Base-by-base conservation (phyloP, 768 basidiomycete species). In the Leucocoprinus leucothites region DNA sequence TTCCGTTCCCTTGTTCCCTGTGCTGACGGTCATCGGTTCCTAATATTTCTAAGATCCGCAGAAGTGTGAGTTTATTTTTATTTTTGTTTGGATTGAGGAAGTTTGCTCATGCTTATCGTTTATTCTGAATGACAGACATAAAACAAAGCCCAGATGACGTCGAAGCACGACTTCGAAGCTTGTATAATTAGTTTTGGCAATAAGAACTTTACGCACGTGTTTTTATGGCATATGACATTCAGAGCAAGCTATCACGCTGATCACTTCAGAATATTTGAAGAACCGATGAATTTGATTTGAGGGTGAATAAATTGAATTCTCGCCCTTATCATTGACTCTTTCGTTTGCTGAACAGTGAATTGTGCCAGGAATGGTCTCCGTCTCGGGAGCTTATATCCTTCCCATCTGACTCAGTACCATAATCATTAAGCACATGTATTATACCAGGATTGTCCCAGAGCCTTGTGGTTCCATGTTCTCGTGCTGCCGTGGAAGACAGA, bases 141-240 rank as follows among this genome's bases (percentile, higher is more conserved):
- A 92, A 89, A 66, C 71, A 86, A 68, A 80, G 86, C 0, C 71
- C 84, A 0, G 88, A 91, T 25, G 86, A 86, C 46, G 87, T 92
- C 19, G 89, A 91, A 62, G 67, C 71, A 6, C 82, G 87, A 61
- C 81, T 91, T 55, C 78, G 82, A 61, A 77, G 74, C 31, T 82
- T 90, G 51, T 91, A 85, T 68, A 63, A 66, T 19, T 61, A 57
- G 25, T 26, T 28, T 13, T 28, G 3, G 5, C 16, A n/a, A 31
- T 14, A 28, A 26, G 14, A 25, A 28, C n/a, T 42, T 42, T 42
- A 42, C 40, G 21, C 40, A 47, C 21, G 22, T 47, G n/a, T 1
- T 19, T 47, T 22, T 45, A 7, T 13, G 40, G 16, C 40, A 42
- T 18, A 21, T 42, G 40, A 42, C 40, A 18, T 42, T 14, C 16